Conservation (phyloP, 805 yeast species). For the Starmerella etchellsii region DNA sequence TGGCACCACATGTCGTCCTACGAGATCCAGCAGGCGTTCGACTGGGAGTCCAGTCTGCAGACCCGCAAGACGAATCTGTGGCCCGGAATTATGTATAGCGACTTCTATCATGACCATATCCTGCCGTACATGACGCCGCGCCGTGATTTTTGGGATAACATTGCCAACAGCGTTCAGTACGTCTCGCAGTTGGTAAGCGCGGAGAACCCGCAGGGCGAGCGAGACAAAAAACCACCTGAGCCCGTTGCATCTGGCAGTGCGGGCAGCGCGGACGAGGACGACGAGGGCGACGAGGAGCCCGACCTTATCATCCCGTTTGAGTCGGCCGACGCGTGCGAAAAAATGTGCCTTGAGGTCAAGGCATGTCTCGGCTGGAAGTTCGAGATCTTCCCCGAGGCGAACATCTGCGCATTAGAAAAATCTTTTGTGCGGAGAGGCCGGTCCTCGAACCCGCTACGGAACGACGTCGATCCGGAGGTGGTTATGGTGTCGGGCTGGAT, state of each 20-base stretch:
- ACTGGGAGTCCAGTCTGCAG: constrained; percentile 24
- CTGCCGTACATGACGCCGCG: constrained; percentile 23
- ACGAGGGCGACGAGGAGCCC: background rate
- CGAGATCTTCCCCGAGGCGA: background rate
- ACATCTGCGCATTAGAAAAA: constrained; percentile 7
- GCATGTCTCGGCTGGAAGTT: constrained; percentile 16
- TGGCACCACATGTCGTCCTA: constrained; percentile 28
- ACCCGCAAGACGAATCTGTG: constrained; percentile 14
- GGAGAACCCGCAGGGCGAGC: background rate
- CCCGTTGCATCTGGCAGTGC: constrained; percentile 1
- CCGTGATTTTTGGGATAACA: constrained; percentile 22
- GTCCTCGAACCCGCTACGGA: constrained; percentile 4
- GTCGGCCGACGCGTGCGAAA: constrained; percentile 8
- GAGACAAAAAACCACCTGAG: constrained; percentile 17
- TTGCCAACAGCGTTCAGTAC: background rate
- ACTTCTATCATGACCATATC: constrained; percentile 27
- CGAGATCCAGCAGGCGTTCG: constrained; percentile 27
- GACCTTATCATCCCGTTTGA: constrained; percentile 7
- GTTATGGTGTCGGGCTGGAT: constrained; percentile 25
- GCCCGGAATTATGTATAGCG: constrained; percentile 21
- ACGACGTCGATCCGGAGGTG: constrained; percentile 3
- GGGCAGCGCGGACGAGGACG: background rate
- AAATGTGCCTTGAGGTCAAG: constrained; percentile 6
- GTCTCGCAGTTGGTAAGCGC: background rate
- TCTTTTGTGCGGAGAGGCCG: constrained; percentile 13